Conservation (phyloP, 331 rosid genomes). For the Quercus lobata region DNA sequence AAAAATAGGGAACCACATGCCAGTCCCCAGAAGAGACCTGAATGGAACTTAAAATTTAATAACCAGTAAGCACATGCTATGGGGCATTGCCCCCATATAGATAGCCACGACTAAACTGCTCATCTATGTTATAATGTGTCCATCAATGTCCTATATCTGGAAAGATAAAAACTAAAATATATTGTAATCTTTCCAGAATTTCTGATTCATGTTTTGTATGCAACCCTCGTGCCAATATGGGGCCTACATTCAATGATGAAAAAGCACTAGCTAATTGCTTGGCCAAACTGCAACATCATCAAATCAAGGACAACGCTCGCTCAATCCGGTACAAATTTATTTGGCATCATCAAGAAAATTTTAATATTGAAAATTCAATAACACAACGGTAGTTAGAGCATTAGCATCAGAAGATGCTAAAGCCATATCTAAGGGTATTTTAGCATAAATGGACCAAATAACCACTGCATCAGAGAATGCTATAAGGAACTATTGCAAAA, state of each 20-base stretch:
- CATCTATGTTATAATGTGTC: background rate
- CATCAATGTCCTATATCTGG: background rate
- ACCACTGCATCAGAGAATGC: no score
- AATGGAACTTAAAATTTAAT: no score
- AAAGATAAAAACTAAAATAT: background rate
- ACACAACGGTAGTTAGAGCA: no score
- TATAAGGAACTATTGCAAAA: no score
- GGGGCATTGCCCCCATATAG: background rate
- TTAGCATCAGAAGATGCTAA: no score
- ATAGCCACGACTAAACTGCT: no score
- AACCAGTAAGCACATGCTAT: no score
- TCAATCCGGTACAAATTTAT: background rate
- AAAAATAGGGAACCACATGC: no score
- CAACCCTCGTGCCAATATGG: background rate
- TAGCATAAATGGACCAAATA: no score
- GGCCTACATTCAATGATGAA: background rate
- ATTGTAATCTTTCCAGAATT: background rate
- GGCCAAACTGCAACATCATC: background rate
- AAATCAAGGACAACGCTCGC: background rate
- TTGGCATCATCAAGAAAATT: background rate
- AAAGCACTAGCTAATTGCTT: background rate
- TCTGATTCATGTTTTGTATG: background rate
- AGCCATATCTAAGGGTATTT: no score
- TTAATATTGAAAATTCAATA: background rate
- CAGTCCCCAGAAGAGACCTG: no score